Base-by-base conservation (phyloP, 1,284 basidiomycete genomes). In the Rhodotorula sp. region DNA sequence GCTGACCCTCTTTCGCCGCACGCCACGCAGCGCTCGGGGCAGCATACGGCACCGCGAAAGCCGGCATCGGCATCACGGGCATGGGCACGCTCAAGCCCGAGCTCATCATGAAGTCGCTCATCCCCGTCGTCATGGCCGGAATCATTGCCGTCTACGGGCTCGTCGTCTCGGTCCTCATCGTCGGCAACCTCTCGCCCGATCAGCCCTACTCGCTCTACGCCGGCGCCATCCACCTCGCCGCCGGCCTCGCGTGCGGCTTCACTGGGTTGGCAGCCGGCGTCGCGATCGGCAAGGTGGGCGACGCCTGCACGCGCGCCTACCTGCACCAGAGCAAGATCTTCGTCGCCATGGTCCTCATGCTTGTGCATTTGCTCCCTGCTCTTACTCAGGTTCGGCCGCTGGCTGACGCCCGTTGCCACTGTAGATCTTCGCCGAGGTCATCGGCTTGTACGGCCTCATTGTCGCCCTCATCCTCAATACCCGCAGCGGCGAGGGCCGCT, bases 81-180 rank as follows among this genome's bases (percentile, higher is more conserved):
- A 84, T 99, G 76, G 96, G 95, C 77, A 90, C 91, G 70, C 94
- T 98, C 83, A 89, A 94, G 80, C 96, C 96, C 70, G 95, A 99
- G 79, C 86, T 98, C 74, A 91, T 99, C 81, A 99, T 99, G 96
- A 99, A 93, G 91, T 93, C 91, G 50, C 86, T 96, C 74, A 93
- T 97, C 80, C 94, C 94, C 42, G 95, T 98, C 82, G 91, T 99
- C 83, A 98, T 99, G 95, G 93, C 95, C 86, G 95, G 95, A 93
- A 98, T 99, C 85, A 84, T 97, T 83, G 93, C 91, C 81, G 88
- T 88, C 77, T 97, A 97, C 83, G 94, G 93, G 79, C 88, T 97
- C 74, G 93, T 97, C 82, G 93, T 97, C 59, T 91, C 91, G 3
- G 77, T 94, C 67, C 86, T 95, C 76, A 93, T 95, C 81, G 88